These are phyloP conservation scores for Lagenidium sp. DNA, from an alignment of 352 stramenopile genomes.

Conservation along the genomic window DNA sequence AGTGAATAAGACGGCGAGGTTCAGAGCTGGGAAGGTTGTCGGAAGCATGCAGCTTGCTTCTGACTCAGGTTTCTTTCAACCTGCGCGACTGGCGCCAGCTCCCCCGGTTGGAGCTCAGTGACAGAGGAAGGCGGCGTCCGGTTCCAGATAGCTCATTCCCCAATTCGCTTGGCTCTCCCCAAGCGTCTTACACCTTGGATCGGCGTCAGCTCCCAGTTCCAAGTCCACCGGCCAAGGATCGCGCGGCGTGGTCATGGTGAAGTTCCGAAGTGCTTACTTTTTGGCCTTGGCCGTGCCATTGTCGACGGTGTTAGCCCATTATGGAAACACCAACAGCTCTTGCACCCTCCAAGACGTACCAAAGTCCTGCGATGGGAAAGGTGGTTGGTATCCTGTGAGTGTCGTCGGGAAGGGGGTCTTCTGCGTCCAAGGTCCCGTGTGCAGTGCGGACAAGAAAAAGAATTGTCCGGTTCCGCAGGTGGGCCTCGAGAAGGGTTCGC, in stretches of 20 bases:
- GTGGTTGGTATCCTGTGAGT: slow-evolving; percentile 5
- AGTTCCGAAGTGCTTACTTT: neutral
- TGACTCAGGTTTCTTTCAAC: no score
- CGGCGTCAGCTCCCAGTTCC: neutral
- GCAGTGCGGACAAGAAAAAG: neutral
- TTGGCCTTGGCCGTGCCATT: neutral
- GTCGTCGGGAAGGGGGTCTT: neutral
- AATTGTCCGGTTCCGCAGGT: slow-evolving; percentile 5
- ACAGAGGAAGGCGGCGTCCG: no score
- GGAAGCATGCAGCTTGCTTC: no score
- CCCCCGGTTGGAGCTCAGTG: no score
- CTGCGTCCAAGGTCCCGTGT: slow-evolving; percentile 2
- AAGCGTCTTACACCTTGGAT: neutral
- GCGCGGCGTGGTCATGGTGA: neutral
- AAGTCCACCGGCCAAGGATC: neutral
- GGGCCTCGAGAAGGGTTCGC: slow-evolving; percentile 1
- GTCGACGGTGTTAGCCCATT: neutral
- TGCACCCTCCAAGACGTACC: no score
- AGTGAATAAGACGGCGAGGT: no score
- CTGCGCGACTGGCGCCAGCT: no score
- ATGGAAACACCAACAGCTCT: no score
- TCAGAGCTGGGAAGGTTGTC: no score
- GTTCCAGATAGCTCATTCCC: slow-evolving; percentile 1
- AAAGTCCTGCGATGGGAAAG: neutral
- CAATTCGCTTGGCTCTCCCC: slow-evolving; percentile 1